These are phyloP conservation scores for Annona cherimola DNA, from an alignment of 164 flowering plant genomes.

Conservation along the genomic window DNA sequence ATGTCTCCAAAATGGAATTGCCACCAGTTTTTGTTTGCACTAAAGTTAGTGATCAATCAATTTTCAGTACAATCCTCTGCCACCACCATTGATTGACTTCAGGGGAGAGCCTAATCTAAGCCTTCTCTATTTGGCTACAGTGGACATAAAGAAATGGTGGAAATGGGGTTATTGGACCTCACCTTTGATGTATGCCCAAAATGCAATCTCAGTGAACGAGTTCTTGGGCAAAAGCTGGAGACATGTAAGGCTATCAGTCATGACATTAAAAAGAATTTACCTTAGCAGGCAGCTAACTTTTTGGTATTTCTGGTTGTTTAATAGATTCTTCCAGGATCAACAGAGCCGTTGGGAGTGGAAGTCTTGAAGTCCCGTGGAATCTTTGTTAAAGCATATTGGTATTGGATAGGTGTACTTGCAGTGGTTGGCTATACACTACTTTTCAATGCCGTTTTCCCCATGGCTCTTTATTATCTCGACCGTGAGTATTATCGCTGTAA, in stretches of 20 bases:
- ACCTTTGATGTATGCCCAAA: constrained; percentile 57
- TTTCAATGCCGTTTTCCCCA: constrained; percentile 27
- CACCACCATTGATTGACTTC: too few relatives aligned
- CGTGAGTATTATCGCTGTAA: constrained; percentile 21
- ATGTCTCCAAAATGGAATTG: too few relatives aligned
- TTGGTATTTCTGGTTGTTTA: background rate
- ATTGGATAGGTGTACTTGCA: constrained; percentile 32
- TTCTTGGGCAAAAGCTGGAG: constrained; percentile 56
- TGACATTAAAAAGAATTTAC: too few relatives aligned
- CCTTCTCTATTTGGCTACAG: constrained; percentile 9
- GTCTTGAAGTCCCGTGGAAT: constrained; percentile 17
- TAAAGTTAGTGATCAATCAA: too few relatives aligned
- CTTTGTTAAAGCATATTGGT: constrained; percentile 22
- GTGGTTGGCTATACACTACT: constrained; percentile 26
- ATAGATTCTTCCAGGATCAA: constrained; percentile 6
- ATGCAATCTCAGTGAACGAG: constrained; percentile 44
- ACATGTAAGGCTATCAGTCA: constrained; percentile 25
- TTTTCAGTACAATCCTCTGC: too few relatives aligned
- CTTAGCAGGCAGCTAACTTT: too few relatives aligned
- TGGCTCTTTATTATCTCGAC: constrained; percentile 29
- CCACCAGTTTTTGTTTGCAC: too few relatives aligned
- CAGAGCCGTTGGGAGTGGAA: constrained; percentile 17
- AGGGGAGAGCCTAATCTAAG: background rate
- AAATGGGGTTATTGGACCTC: constrained; percentile 63
- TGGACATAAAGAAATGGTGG: constrained; percentile 51